Percentiles rank a stretch among this genome's conserved stretches.
Conservation (phyloP, 116 monocot genomes). For the Zostera marina region DNA sequence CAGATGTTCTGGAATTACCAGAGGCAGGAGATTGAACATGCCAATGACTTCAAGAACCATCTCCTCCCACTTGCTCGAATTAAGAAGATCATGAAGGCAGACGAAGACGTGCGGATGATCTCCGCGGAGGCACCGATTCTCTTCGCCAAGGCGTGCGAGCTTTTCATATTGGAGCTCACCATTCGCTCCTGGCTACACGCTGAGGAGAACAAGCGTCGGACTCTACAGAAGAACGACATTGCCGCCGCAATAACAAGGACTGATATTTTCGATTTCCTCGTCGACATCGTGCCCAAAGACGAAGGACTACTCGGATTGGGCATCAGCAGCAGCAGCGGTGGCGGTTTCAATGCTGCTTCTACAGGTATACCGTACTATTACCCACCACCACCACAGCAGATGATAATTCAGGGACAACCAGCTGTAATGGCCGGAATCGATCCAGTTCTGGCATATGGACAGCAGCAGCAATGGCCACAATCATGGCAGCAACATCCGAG, state of each 20-base stretch:
- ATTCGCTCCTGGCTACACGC: constrained; percentile 37
- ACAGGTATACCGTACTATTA: constrained; percentile 12
- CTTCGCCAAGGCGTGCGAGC: constrained; percentile 60
- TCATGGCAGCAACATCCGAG: constrained; percentile 6
- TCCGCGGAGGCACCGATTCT: constrained; percentile 59
- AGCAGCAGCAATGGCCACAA: constrained; percentile 10
- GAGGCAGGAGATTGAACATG: constrained; percentile 41
- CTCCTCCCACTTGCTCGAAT: constrained; percentile 58
- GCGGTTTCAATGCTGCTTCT: not conserved
- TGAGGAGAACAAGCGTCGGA: constrained; percentile 45
- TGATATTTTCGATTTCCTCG: constrained; percentile 24
- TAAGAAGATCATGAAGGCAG: constrained; percentile 81
- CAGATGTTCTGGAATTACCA: constrained; percentile 31
- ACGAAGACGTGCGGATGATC: constrained; percentile 63
- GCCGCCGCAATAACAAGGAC: constrained; percentile 19
- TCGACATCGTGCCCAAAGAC: constrained; percentile 21
- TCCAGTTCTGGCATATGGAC: not conserved
- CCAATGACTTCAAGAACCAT: constrained; percentile 70
- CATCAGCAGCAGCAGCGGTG: too few species aligned
- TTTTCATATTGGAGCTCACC: constrained; percentile 70
- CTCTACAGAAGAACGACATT: constrained; percentile 41
- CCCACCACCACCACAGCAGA: constrained; percentile 1
- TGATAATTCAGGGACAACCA: constrained; percentile 9
- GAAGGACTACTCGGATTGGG: constrained; percentile 7
- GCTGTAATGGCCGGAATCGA: constrained; percentile 7